Conservation (phyloP, 2,329 filamentous ascomycete genomes). For the Aspergillus sp. region DNA sequence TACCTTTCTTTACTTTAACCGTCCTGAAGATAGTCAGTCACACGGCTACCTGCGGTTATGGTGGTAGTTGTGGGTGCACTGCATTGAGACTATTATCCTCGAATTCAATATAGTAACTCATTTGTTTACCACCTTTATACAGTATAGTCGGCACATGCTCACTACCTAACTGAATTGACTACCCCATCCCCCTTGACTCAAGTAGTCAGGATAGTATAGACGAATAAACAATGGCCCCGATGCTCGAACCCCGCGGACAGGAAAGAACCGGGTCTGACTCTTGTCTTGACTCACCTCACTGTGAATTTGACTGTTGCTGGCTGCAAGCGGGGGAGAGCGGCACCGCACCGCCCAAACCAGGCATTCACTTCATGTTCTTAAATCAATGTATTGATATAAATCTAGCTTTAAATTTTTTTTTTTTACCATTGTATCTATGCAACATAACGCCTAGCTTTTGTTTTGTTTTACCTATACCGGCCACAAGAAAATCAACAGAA, state of each 20-base stretch:
- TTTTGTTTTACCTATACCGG: constrained; percentile 1
- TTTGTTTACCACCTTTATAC: too few relatives aligned
- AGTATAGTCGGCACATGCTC: too few relatives aligned
- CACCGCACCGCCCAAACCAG: too few relatives aligned
- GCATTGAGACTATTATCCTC: background rate
- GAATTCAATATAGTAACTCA: background rate
- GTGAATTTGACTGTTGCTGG: too few relatives aligned
- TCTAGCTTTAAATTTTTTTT: constrained; percentile 1
- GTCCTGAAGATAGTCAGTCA: background rate
- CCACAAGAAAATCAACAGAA: background rate
- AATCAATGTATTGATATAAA: too few relatives aligned
- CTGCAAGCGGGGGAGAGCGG: too few relatives aligned
- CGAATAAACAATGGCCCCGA: background rate
- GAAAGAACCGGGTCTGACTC: background rate
- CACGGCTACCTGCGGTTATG: background rate
- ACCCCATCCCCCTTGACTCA: too few relatives aligned
- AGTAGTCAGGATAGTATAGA: too few relatives aligned
- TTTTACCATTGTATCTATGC: constrained; percentile 6
- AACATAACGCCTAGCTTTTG: constrained; percentile 8
- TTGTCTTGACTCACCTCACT: too few relatives aligned
- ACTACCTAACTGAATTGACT: too few relatives aligned
- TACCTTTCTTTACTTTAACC: too few relatives aligned
- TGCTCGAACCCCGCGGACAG: background rate
- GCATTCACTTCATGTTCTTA: background rate
- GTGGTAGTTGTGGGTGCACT: background rate